Conservation (phyloP, 2,329 filamentous ascomycete genomes). For the Exophiala mesophila region DNA sequence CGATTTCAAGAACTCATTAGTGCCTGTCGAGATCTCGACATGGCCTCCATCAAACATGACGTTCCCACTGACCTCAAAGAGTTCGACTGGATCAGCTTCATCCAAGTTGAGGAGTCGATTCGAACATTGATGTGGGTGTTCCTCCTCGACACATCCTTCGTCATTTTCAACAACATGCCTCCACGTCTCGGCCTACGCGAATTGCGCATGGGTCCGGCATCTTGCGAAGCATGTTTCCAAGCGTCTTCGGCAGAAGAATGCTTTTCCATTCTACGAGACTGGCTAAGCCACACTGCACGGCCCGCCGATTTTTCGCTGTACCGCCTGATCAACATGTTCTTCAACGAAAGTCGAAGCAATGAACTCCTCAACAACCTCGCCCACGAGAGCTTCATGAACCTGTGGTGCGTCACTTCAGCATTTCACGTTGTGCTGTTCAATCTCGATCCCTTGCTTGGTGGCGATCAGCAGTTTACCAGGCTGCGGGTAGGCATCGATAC, state of each 20-base stretch:
- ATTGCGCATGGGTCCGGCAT: slow-evolving; percentile 35
- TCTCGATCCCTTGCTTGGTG: slow-evolving; percentile 33
- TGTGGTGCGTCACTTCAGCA: slow-evolving; percentile 29
- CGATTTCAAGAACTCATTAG: slow-evolving; percentile 26
- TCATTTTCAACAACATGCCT: slow-evolving; percentile 40
- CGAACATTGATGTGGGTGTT: slow-evolving; percentile 35
- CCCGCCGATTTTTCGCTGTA: background rate
- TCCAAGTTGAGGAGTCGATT: slow-evolving; percentile 34
- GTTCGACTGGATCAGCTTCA: slow-evolving; percentile 34
- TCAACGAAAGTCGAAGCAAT: background rate
- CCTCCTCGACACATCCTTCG: slow-evolving; percentile 37
- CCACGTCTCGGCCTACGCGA: slow-evolving; percentile 39
- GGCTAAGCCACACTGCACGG: background rate
- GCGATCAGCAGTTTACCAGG: slow-evolving; percentile 31
- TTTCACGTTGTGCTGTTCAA: slow-evolving; percentile 34
- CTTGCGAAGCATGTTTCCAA: slow-evolving; percentile 37
- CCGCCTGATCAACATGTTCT: background rate
- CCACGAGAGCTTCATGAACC: slow-evolving; percentile 25
- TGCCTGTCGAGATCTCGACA: slow-evolving; percentile 33
- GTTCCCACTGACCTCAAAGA: slow-evolving; percentile 27
- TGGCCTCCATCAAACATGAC: slow-evolving; percentile 26
- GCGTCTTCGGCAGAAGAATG: slow-evolving; percentile 32
- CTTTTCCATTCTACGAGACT: background rate
- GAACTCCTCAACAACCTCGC: background rate
- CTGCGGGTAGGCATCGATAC: slow-evolving; percentile 21